Evolutionary conservation across 1,284 basidiomycete genomes (phyloP).

Genomic region (Entoloma clypeatum): DNA sequence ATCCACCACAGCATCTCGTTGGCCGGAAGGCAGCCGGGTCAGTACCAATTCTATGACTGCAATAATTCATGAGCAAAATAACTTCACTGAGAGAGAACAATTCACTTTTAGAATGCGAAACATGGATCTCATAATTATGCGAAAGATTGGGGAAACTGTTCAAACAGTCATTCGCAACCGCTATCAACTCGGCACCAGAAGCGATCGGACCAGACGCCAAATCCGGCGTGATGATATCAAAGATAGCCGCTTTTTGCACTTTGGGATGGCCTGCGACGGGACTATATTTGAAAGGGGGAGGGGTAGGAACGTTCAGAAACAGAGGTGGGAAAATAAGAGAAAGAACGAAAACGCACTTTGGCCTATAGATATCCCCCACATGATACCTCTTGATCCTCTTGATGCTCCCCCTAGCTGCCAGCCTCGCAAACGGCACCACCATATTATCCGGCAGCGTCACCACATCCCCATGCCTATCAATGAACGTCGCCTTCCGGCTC

Average conservation of each 20-base stretch:
- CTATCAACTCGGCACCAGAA: constrained; percentile 66
- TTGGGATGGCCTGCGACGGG: constrained; percentile 67
- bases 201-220: constrained; percentile 55
- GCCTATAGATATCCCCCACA: constrained; percentile 69
- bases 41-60: constrained; percentile 65
- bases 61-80: neutral
- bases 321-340: too few relatives aligned
- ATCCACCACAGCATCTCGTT: constrained; percentile 52
- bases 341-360: constrained; percentile 44
- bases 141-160: constrained; percentile 67
- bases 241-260: constrained; percentile 65
- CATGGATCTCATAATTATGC: constrained; percentile 63
- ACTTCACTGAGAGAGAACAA: constrained; percentile 8
- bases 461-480: constrained; percentile 82
- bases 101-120: constrained; percentile 72
- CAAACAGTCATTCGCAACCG: constrained; percentile 61
- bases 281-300: constrained; percentile 35
- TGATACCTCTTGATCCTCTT: constrained; percentile 90
- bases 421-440: constrained; percentile 79
- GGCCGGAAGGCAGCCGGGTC: constrained; percentile 52
- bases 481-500: constrained; percentile 61
- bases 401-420: constrained; percentile 72
- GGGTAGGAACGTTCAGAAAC: constrained; percentile 1
- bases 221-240: constrained; percentile 78
- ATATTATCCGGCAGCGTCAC: constrained; percentile 78